Base-by-base conservation (phyloP, 116 monocot genomes). In the Phalaenopsis hybrid region DNA sequence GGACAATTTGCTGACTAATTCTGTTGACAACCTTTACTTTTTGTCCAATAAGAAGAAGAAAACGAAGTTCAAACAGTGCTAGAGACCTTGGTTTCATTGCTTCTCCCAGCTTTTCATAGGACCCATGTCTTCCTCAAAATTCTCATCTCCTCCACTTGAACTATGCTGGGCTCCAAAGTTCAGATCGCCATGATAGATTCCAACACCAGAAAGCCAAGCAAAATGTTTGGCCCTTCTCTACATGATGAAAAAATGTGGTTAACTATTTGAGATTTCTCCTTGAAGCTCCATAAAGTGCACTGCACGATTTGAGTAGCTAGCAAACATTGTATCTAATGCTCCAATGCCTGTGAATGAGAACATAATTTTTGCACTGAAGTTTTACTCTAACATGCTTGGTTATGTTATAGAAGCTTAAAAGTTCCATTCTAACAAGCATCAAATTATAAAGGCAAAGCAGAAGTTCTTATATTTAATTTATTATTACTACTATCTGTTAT, bases 201-300 rank as follows among this genome's bases (percentile, higher is more conserved):
- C 99, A 82, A 95, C 91, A 21, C 99, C 99, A 84, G 99, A 99
- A 81, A 95, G 95, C 99, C 99, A 99, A 76, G 91, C 92, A 92
- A 99, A 99, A 88, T 95, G 88, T 52, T 93, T 93, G 44, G 99
- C 93, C 82, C 93, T 93, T 88, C 89, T 93, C 87, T 93, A 93
- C 28, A 89, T 90, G 44, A 99, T 99, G 83, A 93, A 99, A 81
- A 93, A 99, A 85, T 95, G 93, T 48, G 95, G 81, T 87, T 99
- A 95, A 89, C 99, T 99, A 80, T 98, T 98, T 74, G 95, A 93
- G 81, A 98, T 93, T 85, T 98, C 95, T 82, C 98, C 98, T 49
- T 95, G 98, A 86, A 98, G 98, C 85, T 98, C 98, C 98, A 98
- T 98, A 84, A 98, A 98, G 78, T 95, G 95, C 77, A 95, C 90